phyloP scores from a whole-genome alignment of 495 filamentous ascomycete genomes.

The Annulohypoxylon nitens region DNA sequence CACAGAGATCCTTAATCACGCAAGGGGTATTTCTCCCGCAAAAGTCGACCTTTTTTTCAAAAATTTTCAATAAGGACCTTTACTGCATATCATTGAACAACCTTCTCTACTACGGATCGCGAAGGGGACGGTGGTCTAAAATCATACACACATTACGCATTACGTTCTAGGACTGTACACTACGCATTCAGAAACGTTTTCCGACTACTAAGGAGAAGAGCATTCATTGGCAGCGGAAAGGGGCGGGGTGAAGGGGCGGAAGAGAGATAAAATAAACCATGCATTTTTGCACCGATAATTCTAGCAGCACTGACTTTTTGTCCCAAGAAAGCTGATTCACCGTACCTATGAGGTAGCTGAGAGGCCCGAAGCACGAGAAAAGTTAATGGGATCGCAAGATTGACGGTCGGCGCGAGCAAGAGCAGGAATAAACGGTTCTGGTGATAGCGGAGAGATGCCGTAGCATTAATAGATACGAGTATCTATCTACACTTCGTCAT shows the following conservation, averaged over 20 bases:
- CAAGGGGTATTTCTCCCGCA: background rate
- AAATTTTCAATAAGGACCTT: background rate
- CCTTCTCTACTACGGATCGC: background rate
- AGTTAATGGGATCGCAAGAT: slow-evolving; percentile 1
- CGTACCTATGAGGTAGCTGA: slow-evolving; percentile 3
- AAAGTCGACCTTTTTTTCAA: background rate
- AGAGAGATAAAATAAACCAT: background rate
- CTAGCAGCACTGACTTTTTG: background rate
- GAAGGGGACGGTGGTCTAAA: background rate
- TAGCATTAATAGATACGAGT: slow-evolving; percentile 13
- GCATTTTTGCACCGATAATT: background rate
- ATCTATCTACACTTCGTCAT: slow-evolving; percentile 10
- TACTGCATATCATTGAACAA: background rate
- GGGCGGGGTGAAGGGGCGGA: background rate
- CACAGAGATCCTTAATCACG: background rate
- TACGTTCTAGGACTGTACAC: slow-evolving; percentile 16
- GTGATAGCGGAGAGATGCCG: background rate
- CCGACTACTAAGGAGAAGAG: background rate
- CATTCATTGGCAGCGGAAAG: background rate
- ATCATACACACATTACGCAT: slow-evolving; percentile 1
- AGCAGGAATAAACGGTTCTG: background rate
- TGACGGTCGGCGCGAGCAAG: background rate
- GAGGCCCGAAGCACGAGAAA: background rate
- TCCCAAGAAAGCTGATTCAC: background rate
- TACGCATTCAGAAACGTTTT: slow-evolving; percentile 18